Base-by-base conservation (phyloP, 225 moss, liverwort and hornwort species). In the Neckera pumila region DNA sequence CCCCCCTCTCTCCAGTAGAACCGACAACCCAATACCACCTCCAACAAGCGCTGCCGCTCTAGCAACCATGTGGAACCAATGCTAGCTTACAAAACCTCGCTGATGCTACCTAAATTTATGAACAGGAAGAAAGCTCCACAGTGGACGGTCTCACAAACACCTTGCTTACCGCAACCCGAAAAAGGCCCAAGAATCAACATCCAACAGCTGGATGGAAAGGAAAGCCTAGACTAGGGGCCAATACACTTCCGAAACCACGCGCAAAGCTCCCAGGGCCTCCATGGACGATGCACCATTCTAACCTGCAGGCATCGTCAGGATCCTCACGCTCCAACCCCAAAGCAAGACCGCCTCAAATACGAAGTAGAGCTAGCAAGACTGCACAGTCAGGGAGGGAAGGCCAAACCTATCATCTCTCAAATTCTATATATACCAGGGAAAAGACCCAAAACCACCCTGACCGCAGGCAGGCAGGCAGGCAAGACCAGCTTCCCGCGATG, bases 151-250 rank as follows among this genome's bases (percentile, higher is more conserved):
- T 56, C 75, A 42, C 86, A 51, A 81, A 61, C 76, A 61, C 42
- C 88, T 81, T 73, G 86, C 92, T 89, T 18, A 79, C 42, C 79
- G 92, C 88, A 85, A 85, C 92, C 86, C 88, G 85, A 58, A 65
- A 86, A 56, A 73, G 67, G 86, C 72, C 86, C 86, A 91, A 90
- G 90, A 91, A 92, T 93, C 88, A 79, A 77, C 88, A 89, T 89
- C 90, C 91, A 91, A 42, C 6, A 79, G 9, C 62, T 86, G 86
- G 90, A 86, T 79, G 84, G 67, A 67, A 91, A 90, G 85, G 81
- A 67, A 91, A 90, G 79, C 25, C 93, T 74, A 73, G 2, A 61
- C 87, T 91, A 88, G 6, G 66, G 79, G 82, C 14, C 57, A 63
- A 51, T 63, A 43, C 86, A 83, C 54, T 73, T 80, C 88, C n/a